These are phyloP conservation scores for Parsonsia alboflavescens DNA, from an alignment of 257 asterid species.

Conservation along the genomic window DNA sequence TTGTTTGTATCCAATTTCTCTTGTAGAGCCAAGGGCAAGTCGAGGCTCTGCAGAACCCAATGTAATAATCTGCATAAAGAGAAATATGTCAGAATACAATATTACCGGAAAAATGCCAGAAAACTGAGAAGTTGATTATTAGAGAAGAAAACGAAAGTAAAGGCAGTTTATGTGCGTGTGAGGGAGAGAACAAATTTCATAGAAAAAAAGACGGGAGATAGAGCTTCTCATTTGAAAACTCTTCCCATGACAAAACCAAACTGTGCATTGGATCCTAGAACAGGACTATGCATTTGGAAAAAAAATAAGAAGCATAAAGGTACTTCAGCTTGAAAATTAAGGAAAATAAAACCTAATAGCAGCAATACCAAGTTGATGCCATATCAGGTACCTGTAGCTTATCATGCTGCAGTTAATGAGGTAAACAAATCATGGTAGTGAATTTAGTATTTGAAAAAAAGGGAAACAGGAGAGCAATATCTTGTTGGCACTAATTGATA, in stretches of 20 bases:
- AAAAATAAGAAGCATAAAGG: not conserved
- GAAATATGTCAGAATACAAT: not conserved
- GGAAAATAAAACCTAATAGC: not conserved
- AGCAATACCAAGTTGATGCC: not conserved
- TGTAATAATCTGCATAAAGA: slow-evolving; percentile 25
- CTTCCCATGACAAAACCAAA: not conserved
- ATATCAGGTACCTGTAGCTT: not conserved
- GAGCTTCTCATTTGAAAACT: not conserved
- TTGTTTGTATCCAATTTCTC: slow-evolving; percentile 18
- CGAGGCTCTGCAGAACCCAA: slow-evolving; percentile 6
- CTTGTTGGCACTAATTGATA: not conserved
- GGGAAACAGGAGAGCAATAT: not conserved
- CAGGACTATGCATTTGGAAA: not conserved
- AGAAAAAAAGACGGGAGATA: not conserved
- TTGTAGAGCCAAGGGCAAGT: slow-evolving; percentile 17
- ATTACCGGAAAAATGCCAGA: not conserved
- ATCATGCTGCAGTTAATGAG: not conserved
- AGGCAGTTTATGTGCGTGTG: not conserved
- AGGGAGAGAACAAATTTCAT: not conserved
- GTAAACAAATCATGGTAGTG: not conserved
- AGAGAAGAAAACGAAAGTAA: not conserved
- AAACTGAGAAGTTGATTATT: not conserved
- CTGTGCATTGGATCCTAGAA: not conserved
- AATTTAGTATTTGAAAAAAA: not conserved
- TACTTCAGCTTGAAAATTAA: not conserved